Evolutionary conservation across 2,329 filamentous ascomycete species (phyloP).

Genomic region (Ceratocystis cacaofunesta): DNA sequence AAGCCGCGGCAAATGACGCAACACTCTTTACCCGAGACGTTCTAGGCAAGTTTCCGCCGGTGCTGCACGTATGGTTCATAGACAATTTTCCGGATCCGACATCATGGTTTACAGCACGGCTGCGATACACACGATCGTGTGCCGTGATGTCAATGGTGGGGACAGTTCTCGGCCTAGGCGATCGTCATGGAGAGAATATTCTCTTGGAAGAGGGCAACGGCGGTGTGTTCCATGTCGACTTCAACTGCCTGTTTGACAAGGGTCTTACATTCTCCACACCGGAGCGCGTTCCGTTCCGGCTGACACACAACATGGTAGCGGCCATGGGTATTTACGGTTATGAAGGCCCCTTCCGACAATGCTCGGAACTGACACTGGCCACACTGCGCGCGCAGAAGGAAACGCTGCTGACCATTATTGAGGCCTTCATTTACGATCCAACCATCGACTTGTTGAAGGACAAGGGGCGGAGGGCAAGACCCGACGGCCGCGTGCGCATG

Average conservation of each 20-base stretch:
- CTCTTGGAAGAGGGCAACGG: slow-evolving; percentile 87
- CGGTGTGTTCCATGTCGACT: slow-evolving; percentile 93
- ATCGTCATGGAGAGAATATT: slow-evolving; percentile 95
- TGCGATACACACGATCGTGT: slow-evolving; percentile 82
- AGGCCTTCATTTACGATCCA: slow-evolving; percentile 93
- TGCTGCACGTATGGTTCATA: slow-evolving; percentile 89
- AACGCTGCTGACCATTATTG: slow-evolving; percentile 90
- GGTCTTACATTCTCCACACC: slow-evolving; percentile 89
- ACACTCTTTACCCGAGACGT: slow-evolving; percentile 53
- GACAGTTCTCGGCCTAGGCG: slow-evolving; percentile 81
- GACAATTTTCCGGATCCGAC: slow-evolving; percentile 89
- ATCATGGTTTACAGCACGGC: slow-evolving; percentile 75
- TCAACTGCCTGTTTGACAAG: slow-evolving; percentile 99
- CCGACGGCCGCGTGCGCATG: slow-evolving; percentile 22
- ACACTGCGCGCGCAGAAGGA: slow-evolving; percentile 85
- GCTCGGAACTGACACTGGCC: slow-evolving; percentile 73
- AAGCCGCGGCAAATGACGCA: neutral
- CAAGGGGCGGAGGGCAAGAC: slow-evolving; percentile 40
- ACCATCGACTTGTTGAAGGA: slow-evolving; percentile 77
- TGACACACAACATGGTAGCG: slow-evolving; percentile 97
- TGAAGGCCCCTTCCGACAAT: slow-evolving; percentile 82
- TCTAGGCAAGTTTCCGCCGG: slow-evolving; percentile 55
- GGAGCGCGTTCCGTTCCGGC: slow-evolving; percentile 84
- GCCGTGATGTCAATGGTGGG: slow-evolving; percentile 99
- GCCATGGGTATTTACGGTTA: slow-evolving; percentile 93